phyloP scores from a whole-genome alignment of 1,139 yeast genomes.

The Hansenula sp. region DNA sequence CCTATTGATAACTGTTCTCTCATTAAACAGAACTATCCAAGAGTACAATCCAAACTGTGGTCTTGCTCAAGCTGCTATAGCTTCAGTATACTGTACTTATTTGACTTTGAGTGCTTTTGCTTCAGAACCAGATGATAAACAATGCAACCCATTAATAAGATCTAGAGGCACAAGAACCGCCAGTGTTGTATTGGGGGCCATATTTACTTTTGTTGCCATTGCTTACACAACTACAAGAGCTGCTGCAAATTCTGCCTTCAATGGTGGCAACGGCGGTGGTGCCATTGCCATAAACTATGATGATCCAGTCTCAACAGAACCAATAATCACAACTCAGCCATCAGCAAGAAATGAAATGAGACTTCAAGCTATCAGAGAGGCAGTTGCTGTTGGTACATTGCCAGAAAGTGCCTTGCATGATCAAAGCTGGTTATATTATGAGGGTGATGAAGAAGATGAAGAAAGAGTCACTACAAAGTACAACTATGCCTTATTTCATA shows the following conservation, averaged over 20 bases:
- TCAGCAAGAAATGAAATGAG: conserved; percentile 69
- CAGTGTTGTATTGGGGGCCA: conserved; percentile 84
- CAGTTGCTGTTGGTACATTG: conserved; percentile 90
- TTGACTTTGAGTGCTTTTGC: conserved; percentile 91
- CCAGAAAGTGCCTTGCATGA: conserved; percentile 90
- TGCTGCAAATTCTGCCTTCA: conserved; percentile 74
- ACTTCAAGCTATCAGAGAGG: conserved; percentile 84
- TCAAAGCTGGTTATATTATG: conserved; percentile 54
- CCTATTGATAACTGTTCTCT: conserved; percentile 60
- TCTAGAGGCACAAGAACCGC: conserved; percentile 89
- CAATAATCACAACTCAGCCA: conserved; percentile 48
- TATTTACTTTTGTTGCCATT: conserved; percentile 90
- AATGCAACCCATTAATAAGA: conserved; percentile 87
- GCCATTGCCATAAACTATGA: conserved; percentile 32
- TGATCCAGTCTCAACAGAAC: conserved; percentile 30
- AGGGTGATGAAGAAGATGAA: conserved; percentile 33
- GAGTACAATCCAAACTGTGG: conserved; percentile 96
- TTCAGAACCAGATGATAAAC: conserved; percentile 91
- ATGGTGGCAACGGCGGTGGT: conserved; percentile 26
- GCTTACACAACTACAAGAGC: conserved; percentile 98
- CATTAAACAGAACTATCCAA: conserved; percentile 81
- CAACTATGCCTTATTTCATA: conserved; percentile 84
- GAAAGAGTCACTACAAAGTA: conserved; percentile 71
- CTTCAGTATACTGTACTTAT: conserved; percentile 89
- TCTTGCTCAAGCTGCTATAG: conserved; percentile 95